Percentiles rank a stretch among this genome's conserved stretches.
Evolutionary conservation across 163 green algal genomes (phyloP).

Genomic region (Scenedesmus sp.): DNA sequence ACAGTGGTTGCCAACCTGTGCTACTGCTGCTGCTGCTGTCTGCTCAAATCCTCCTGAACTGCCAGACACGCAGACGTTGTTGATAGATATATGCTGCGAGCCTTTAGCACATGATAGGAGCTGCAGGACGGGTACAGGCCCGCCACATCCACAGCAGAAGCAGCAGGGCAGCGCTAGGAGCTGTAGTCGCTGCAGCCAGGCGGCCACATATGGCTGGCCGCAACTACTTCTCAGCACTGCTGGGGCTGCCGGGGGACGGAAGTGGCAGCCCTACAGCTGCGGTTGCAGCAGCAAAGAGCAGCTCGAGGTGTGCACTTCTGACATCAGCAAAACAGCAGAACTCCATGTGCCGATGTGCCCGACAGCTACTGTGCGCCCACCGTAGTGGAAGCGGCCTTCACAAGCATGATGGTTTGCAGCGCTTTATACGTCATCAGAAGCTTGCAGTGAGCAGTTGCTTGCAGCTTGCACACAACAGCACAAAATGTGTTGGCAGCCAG

Average conservation of each 20-base stretch:
- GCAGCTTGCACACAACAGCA: background rate
- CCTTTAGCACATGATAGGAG: conserved; percentile 15
- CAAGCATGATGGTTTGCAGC: background rate
- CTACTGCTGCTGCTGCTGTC: conserved; percentile 24
- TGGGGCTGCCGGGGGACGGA: background rate
- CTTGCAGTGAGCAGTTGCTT: background rate
- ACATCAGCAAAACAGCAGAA: background rate
- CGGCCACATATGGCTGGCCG: background rate
- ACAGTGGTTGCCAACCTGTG: background rate
- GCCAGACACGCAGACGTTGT: background rate
- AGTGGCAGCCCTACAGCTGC: conserved; percentile 31
- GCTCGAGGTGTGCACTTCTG: background rate
- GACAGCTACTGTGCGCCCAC: too few relatives aligned
- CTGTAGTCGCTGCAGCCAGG: background rate
- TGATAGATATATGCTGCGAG: background rate
- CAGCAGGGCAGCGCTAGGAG: background rate
- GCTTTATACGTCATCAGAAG: background rate
- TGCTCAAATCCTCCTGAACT: background rate
- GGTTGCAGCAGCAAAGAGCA: background rate
- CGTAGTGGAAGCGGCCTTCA: background rate
- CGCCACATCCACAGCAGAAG: background rate
- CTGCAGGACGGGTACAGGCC: background rate
- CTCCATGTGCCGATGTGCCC: background rate
- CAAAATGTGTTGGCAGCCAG: background rate
- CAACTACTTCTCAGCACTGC: conserved; percentile 44